A percentile compares a stretch with the other conserved stretches of the same genome.
These are phyloP conservation scores for Leucoagaricus sp. DNA, from an alignment of 1,284 basidiomycete species.

Conservation along the genomic window DNA sequence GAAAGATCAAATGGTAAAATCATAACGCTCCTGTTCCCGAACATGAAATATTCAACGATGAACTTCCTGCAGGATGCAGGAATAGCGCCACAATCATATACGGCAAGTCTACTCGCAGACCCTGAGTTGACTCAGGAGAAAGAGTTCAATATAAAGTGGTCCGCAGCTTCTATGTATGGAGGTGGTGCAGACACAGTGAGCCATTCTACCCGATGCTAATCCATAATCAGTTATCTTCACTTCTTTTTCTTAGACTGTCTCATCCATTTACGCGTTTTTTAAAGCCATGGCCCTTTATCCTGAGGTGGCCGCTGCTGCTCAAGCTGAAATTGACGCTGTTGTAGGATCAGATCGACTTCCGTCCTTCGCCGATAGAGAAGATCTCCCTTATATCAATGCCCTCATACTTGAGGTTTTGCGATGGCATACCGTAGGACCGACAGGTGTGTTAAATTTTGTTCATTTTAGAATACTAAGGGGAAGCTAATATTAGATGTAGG, in stretches of 20 bases:
- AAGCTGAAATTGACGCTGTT: conserved; percentile 54
- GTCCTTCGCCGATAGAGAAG: conserved; percentile 45
- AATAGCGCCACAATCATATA: conserved; percentile 30
- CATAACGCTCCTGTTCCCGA: background rate
- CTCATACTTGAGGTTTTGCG: conserved; percentile 39
- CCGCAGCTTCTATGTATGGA: conserved; percentile 35
- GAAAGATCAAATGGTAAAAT: conserved; percentile 46
- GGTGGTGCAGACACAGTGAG: conserved; percentile 37
- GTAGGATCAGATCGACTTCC: conserved; percentile 52
- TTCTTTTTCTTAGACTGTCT: conserved; percentile 38
- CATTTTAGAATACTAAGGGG: background rate
- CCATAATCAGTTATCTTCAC: background rate
- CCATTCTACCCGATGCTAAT: background rate
- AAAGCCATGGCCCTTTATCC: conserved; percentile 44
- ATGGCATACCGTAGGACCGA: conserved; percentile 40
- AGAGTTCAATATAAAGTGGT: conserved; percentile 39
- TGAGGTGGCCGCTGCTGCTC: conserved; percentile 44
- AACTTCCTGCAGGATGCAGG: conserved; percentile 29
- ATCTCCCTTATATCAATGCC: conserved; percentile 52
- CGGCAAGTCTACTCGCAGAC: conserved; percentile 29
- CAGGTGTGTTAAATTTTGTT: conserved; percentile 28
- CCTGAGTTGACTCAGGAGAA: conserved; percentile 25
- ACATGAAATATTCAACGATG: background rate
- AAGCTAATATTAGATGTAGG: conserved; percentile 26
- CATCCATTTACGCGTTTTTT: conserved; percentile 41